Percentiles rank a stretch among this genome's conserved stretches.
Evolutionary conservation across 257 asterid species (phyloP).

Genomic region (Thymus quinquecostatus): DNA sequence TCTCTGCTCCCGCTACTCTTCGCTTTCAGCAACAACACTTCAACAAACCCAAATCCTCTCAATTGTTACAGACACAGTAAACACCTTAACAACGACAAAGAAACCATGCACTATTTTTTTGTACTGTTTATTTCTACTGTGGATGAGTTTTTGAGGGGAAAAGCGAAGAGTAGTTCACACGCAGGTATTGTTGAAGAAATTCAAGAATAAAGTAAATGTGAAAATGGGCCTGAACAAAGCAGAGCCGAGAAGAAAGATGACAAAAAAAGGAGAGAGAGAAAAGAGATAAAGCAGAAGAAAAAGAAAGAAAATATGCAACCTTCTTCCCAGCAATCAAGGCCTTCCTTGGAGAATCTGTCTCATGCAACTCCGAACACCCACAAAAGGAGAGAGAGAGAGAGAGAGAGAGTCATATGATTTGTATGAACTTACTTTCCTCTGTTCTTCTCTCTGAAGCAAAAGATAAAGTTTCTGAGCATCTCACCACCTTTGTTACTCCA

Average conservation of each 20-base stretch:
- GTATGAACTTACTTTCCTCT: conserved; percentile 17
- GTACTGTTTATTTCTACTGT: conserved; percentile 8
- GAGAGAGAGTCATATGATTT: neutral
- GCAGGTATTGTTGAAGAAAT: conserved; percentile 29
- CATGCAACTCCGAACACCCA: conserved; percentile 31
- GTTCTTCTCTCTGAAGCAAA: conserved; percentile 46
- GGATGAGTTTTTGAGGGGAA: conserved; percentile 1
- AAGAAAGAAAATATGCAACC: conserved; percentile 42
- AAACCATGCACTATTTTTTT: conserved; percentile 33
- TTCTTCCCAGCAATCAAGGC: conserved; percentile 46
- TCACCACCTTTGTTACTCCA: conserved; percentile 43
- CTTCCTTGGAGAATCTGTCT: conserved; percentile 49
- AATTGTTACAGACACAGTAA: too few relatives aligned
- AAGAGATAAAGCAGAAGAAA: conserved; percentile 32
- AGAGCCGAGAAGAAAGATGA: conserved; percentile 31
- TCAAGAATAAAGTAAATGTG: conserved; percentile 45
- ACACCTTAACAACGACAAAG: neutral
- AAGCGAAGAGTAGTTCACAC: conserved; percentile 20
- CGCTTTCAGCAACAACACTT: conserved; percentile 1
- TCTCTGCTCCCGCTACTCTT: conserved; percentile 18
- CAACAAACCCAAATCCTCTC: neutral
- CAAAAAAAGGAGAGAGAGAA: conserved; percentile 24
- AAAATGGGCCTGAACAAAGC: conserved; percentile 41
- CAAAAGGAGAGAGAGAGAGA: neutral
- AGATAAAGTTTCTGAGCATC: conserved; percentile 68